A percentile compares a stretch with the other conserved stretches of the same genome.
These are phyloP conservation scores for Phytophthora cactorum DNA, from an alignment of 352 stramenopile species.

Conservation along the genomic window DNA sequence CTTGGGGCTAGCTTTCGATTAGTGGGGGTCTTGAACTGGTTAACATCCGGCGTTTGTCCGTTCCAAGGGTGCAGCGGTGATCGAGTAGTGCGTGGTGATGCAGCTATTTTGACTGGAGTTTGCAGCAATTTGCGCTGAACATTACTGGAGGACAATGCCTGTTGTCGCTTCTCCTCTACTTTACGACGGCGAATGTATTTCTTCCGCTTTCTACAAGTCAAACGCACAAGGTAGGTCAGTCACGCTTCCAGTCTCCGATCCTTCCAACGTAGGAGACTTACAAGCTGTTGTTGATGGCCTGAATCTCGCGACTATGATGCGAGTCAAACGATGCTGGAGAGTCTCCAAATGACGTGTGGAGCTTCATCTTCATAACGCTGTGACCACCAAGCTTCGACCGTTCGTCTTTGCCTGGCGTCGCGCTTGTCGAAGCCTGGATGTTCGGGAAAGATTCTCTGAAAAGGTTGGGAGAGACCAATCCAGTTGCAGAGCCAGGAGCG, in stretches of 20 bases:
- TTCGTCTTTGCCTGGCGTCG: slow-evolving; percentile 70
- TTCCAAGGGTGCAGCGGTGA: slow-evolving; percentile 56
- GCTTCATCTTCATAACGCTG: slow-evolving; percentile 80
- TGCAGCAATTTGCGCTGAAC: slow-evolving; percentile 82
- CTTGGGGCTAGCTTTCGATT: slow-evolving; percentile 20
- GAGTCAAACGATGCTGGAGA: slow-evolving; percentile 36
- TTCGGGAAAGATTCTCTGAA: slow-evolving; percentile 75
- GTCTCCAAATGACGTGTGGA: slow-evolving; percentile 65
- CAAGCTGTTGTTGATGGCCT: slow-evolving; percentile 88
- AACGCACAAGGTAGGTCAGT: slow-evolving; percentile 10
- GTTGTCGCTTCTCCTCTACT: slow-evolving; percentile 44
- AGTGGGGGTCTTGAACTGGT: slow-evolving; percentile 33
- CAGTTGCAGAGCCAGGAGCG: slow-evolving; percentile 41
- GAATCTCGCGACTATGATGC: slow-evolving; percentile 69
- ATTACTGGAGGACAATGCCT: slow-evolving; percentile 28
- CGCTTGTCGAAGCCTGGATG: slow-evolving; percentile 78
- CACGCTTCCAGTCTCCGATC: background rate
- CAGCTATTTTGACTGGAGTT: slow-evolving; percentile 60
- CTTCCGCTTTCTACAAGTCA: slow-evolving; percentile 57
- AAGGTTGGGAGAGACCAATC: slow-evolving; percentile 24
- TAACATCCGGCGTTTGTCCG: slow-evolving; percentile 32
- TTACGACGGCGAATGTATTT: slow-evolving; percentile 65
- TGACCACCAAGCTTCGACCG: slow-evolving; percentile 63
- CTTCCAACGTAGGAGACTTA: slow-evolving; percentile 28
- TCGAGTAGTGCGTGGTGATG: slow-evolving; percentile 18